Evolutionary conservation across 192 early-diverging fungal genomes (phyloP).

Genomic region (Dissophora ornata): DNA sequence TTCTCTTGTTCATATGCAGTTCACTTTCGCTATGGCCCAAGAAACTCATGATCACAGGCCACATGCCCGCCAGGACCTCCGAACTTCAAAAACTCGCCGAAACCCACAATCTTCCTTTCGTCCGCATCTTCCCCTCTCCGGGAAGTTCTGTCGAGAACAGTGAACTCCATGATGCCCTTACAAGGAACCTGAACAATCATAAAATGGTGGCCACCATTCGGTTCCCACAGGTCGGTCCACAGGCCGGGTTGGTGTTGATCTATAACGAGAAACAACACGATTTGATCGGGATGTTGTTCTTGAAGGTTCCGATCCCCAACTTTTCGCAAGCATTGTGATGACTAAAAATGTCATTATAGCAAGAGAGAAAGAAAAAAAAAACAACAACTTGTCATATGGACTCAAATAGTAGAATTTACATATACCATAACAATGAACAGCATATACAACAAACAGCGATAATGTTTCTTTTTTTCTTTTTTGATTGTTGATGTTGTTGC

Average conservation of each 20-base stretch:
- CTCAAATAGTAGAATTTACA: too few species aligned
- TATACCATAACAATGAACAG: too few species aligned
- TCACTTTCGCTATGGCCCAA: slow-evolving; percentile 43
- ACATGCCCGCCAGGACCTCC: slow-evolving; percentile 46
- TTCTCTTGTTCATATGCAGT: slow-evolving; percentile 4
- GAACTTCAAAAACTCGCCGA: slow-evolving; percentile 44
- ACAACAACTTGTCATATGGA: too few species aligned
- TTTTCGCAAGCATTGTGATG: too few species aligned
- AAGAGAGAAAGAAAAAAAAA: too few species aligned
- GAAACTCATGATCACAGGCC: slow-evolving; percentile 22
- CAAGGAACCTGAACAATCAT: slow-evolving; percentile 26
- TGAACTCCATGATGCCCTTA: slow-evolving; percentile 28
- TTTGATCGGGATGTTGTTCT: slow-evolving; percentile 39
- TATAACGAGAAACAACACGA: slow-evolving; percentile 42
- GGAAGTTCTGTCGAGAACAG: slow-evolving; percentile 39
- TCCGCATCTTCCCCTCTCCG: slow-evolving; percentile 40
- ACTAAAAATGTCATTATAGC: too few species aligned
- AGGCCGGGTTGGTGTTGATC: slow-evolving; percentile 45
- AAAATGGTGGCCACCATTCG: slow-evolving; percentile 40
- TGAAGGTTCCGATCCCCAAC: slow-evolving; percentile 47
- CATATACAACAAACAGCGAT: too few species aligned
- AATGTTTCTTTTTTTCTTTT: too few species aligned
- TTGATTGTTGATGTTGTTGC: too few species aligned
- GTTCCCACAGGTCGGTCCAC: slow-evolving; percentile 41
- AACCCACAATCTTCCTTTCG: slow-evolving; percentile 35